phyloP scores from a whole-genome alignment of 805 yeast genomes.

The Allodekkera sacchari region DNA sequence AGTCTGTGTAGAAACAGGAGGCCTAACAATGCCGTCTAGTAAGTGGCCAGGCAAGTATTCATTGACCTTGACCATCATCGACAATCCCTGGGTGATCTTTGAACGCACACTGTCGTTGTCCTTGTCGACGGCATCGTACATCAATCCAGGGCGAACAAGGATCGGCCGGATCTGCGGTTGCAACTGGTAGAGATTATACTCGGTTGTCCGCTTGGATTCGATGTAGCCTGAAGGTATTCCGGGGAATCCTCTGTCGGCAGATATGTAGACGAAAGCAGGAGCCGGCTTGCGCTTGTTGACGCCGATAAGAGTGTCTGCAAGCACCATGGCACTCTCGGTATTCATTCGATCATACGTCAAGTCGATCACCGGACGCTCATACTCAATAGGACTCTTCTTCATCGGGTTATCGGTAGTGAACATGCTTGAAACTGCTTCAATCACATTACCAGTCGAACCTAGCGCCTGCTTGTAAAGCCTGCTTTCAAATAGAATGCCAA shows the following conservation, averaged over 20 bases:
- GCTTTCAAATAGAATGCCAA: slow-evolving; percentile 71
- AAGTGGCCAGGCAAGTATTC: slow-evolving; percentile 30
- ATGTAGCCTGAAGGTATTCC: slow-evolving; percentile 65
- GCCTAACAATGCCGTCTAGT: slow-evolving; percentile 46
- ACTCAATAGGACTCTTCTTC: slow-evolving; percentile 29
- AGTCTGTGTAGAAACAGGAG: slow-evolving; percentile 56
- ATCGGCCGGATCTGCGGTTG: slow-evolving; percentile 50
- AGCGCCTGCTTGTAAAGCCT: slow-evolving; percentile 53
- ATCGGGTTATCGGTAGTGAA: slow-evolving; percentile 57
- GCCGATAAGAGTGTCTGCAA: slow-evolving; percentile 47
- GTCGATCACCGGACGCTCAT: slow-evolving; percentile 10
- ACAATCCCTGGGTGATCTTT: slow-evolving; percentile 33
- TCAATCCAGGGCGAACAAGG: slow-evolving; percentile 72
- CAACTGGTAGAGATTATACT: slow-evolving; percentile 36
- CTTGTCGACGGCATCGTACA: slow-evolving; percentile 46
- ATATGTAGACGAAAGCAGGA: slow-evolving; percentile 58
- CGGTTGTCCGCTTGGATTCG: slow-evolving; percentile 71
- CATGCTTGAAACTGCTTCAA: slow-evolving; percentile 29
- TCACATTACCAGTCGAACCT: slow-evolving; percentile 22
- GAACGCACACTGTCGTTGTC: slow-evolving; percentile 24
- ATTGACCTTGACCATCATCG: slow-evolving; percentile 37
- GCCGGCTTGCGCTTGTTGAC: slow-evolving; percentile 9
- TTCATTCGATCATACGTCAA: slow-evolving; percentile 57
- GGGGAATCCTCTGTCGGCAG: slow-evolving; percentile 71
- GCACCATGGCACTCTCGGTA: slow-evolving; percentile 54